Conservation (phyloP, 805 yeast genomes). For the Ogataea populi-albae region DNA sequence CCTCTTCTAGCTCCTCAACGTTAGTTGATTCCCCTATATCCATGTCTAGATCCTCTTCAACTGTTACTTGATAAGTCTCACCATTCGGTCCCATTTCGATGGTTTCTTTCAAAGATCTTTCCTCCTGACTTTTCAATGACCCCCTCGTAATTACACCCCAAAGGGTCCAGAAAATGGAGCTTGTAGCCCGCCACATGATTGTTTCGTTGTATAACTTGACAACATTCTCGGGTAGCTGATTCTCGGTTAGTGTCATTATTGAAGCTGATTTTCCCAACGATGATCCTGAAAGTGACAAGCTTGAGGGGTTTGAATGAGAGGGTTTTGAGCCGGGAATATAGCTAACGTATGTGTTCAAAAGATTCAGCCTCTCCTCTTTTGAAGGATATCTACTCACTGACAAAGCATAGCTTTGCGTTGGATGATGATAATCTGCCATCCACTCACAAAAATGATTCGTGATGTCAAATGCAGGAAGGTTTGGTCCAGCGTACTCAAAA, state of each 20-base stretch:
- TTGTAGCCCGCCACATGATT: constrained; percentile 76
- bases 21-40: constrained; percentile 26
- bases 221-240: constrained; percentile 34
- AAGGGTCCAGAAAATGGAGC: constrained; percentile 75
- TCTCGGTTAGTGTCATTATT: constrained; percentile 36
- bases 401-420: constrained; percentile 51
- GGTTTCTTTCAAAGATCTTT: constrained; percentile 21
- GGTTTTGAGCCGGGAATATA: constrained; percentile 40
- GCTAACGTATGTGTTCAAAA: constrained; percentile 75
- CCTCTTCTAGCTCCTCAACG: constrained; percentile 28
- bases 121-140: constrained; percentile 10
- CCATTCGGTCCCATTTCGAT: constrained; percentile 56
- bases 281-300: constrained; percentile 7
- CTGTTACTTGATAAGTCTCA: constrained; percentile 40
- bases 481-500: constrained; percentile 93
- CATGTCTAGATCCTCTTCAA: constrained; percentile 26
- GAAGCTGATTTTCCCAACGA: constrained; percentile 24
- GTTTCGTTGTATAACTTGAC: constrained; percentile 60
- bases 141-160: constrained; percentile 75
- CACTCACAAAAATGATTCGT: constrained; percentile 95
- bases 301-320: constrained; percentile 11
- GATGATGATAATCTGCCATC: constrained; percentile 90
- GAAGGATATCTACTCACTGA: constrained; percentile 61
- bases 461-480: constrained; percentile 83
- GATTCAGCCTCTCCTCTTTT: constrained; percentile 62